Base-by-base conservation (phyloP, 768 basidiomycete species). In the Steccherinum ochraceum region DNA sequence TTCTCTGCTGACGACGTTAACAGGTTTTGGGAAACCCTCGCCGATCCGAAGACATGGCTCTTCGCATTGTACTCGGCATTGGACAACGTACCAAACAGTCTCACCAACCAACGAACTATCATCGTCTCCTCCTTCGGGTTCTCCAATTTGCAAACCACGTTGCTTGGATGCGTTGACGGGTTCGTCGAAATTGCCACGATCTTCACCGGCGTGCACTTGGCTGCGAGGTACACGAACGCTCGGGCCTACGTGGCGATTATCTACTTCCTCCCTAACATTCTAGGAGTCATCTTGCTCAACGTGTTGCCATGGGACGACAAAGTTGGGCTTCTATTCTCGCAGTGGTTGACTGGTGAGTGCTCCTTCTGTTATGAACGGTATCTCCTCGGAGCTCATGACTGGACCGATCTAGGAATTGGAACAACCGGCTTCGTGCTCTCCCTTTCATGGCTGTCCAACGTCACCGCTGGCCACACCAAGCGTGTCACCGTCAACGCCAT, bases 401-500 rank as follows among this genome's bases (percentile, higher is more conserved):
- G 7, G n/a, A n/a, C n/a, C n/a, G n/a, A 12, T 48, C n/a, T 52
- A 70, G 78, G 71, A 52, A 68, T 80, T 27, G 76, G 72, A 16
- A 75, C 73, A 3, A 78, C 83, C 2, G 80, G 78, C 5, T 87
- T 86, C 51, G 76, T 78, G 11, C 64, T 88, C 13, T 68, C 77
- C 12, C 58, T 88, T 40, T 73, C 81, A 2, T 89, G 86, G 86
- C 60, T 86, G 12, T 78, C 76, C 1, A 75, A 65, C 40, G 78
- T 84, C 4, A 87, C 83, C 0, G 78, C 84, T 0, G 86, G 84
- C 0, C 86, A 86, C 58, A 88, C 86, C 25, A 87, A 87, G 66
- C 73, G 76, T 53, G 74, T 89, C 0, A 84, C 86, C 19, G 56
- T 68, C 57, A 89, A 89, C 58, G 84, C 88, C 0, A 80, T 90